Conservation (phyloP, 345 rosid genomes). For the Durio zibethinus region DNA sequence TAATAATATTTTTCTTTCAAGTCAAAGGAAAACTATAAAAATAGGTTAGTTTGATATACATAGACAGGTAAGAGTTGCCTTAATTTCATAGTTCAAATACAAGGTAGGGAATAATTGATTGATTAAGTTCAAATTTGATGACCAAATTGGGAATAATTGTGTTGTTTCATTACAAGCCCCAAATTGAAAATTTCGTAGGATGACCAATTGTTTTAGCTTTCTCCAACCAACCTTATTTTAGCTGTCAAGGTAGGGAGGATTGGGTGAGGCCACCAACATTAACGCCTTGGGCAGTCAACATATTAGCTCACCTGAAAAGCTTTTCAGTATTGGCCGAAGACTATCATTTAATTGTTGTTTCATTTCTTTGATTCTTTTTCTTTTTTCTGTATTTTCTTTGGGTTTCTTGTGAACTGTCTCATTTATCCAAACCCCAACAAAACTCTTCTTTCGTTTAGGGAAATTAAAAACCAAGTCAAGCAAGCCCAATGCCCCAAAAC, state of each 20-base stretch:
- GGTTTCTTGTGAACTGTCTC: constrained; percentile 8
- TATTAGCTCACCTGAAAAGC: constrained; percentile 42
- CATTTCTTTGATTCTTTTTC: background rate
- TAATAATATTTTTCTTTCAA: background rate
- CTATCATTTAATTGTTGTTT: constrained; percentile 4
- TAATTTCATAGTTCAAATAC: background rate
- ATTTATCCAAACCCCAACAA: constrained; percentile 30
- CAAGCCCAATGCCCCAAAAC: background rate
- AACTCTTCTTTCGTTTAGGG: constrained; percentile 1
- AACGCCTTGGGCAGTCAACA: constrained; percentile 35
- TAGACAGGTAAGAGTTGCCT: background rate
- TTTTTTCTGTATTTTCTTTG: constrained; percentile 10
- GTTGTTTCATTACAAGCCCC: background rate
- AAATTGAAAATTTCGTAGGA: background rate
- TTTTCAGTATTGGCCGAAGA: background rate
- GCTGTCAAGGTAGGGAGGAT: constrained; percentile 21
- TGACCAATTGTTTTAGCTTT: background rate
- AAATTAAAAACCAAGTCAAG: background rate
- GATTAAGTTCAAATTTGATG: background rate
- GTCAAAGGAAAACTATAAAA: background rate
- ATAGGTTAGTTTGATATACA: background rate
- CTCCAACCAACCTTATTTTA: constrained; percentile 19
- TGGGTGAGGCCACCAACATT: constrained; percentile 34
- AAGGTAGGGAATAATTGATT: background rate
- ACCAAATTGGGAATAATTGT: background rate